These are phyloP conservation scores for Alternaria sp. DNA, from an alignment of 2,329 filamentous ascomycete species.

Conservation along the genomic window DNA sequence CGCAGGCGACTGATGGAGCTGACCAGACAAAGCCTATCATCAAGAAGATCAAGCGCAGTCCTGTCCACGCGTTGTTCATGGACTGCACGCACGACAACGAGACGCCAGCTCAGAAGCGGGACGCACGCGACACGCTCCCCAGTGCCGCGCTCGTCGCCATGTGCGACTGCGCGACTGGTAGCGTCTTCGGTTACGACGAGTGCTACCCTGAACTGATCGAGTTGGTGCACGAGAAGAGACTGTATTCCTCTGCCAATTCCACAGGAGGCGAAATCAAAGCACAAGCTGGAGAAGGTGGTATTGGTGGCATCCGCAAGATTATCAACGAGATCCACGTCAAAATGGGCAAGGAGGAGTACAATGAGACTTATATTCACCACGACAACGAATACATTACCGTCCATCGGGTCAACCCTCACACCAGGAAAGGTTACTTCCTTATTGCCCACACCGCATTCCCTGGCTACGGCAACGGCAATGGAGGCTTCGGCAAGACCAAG, in stretches of 20 bases:
- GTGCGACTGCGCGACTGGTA: conserved; percentile 93
- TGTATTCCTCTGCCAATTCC: conserved; percentile 81
- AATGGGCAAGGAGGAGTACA: conserved; percentile 94
- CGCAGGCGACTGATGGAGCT: conserved; percentile 48
- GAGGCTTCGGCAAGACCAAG: conserved; percentile 77
- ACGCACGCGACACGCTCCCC: conserved; percentile 90
- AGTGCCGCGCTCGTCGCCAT: conserved; percentile 94
- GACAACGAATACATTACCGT: conserved; percentile 96
- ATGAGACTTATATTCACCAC: conserved; percentile 96
- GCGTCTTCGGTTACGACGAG: conserved; percentile 98
- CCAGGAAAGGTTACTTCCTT: conserved; percentile 90
- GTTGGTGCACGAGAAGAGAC: conserved; percentile 84
- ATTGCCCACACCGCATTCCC: conserved; percentile 97
- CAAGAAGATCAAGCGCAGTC: conserved; percentile 81
- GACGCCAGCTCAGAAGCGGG: conserved; percentile 90
- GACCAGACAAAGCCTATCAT: conserved; percentile 57
- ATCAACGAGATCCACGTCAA: conserved; percentile 92
- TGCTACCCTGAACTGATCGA: conserved; percentile 94
- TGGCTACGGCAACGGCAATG: conserved; percentile 84
- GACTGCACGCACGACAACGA: conserved; percentile 99
- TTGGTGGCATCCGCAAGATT: conserved; percentile 88
- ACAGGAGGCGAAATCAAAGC: conserved; percentile 63
- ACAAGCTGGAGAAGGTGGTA: conserved; percentile 78
- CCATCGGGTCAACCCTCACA: conserved; percentile 90
- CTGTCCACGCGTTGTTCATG: conserved; percentile 95